A percentile compares a stretch with the other conserved stretches of the same genome.
phyloP scores from a whole-genome alignment of 2,329 filamentous ascomycete species.

The Penicillium brevicompactum region DNA sequence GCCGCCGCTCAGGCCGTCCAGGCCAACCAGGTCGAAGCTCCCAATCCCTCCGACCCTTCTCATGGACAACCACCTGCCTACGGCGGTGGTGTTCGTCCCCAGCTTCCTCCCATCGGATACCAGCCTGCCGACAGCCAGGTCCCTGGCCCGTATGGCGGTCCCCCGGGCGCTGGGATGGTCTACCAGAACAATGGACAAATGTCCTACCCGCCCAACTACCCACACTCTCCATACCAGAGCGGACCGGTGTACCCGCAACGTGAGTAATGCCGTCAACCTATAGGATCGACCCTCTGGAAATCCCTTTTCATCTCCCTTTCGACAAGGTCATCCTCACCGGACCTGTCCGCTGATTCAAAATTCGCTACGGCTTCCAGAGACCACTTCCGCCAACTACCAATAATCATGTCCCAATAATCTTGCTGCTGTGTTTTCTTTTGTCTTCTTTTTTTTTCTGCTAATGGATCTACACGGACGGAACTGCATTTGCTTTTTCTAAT shows the following conservation, averaged over 20 bases:
- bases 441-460: slow-evolving; percentile 20
- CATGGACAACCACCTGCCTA: slow-evolving; percentile 49
- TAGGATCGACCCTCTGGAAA: slow-evolving; percentile 25
- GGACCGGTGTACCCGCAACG: slow-evolving; percentile 54
- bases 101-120: slow-evolving; percentile 76
- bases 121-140: slow-evolving; percentile 59
- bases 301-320: slow-evolving; percentile 4
- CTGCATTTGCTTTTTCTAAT: slow-evolving; percentile 32
- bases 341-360: slow-evolving; percentile 29
- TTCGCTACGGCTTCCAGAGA: slow-evolving; percentile 36
- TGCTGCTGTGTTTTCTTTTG: slow-evolving; percentile 21
- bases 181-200: slow-evolving; percentile 54
- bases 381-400: slow-evolving; percentile 37
- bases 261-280: slow-evolving; percentile 40
- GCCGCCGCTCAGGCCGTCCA: slow-evolving; percentile 57
- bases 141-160: slow-evolving; percentile 62
- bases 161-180: slow-evolving; percentile 54
- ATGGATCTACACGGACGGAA: slow-evolving; percentile 17
- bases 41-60: slow-evolving; percentile 51
- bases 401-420: slow-evolving; percentile 33
- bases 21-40: slow-evolving; percentile 48
- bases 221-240: slow-evolving; percentile 54
- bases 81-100: slow-evolving; percentile 58
- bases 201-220: slow-evolving; percentile 50
- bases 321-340: slow-evolving; percentile 17